Base-by-base conservation (phyloP, 2,329 filamentous ascomycete species). In the Penicillium carneum region DNA sequence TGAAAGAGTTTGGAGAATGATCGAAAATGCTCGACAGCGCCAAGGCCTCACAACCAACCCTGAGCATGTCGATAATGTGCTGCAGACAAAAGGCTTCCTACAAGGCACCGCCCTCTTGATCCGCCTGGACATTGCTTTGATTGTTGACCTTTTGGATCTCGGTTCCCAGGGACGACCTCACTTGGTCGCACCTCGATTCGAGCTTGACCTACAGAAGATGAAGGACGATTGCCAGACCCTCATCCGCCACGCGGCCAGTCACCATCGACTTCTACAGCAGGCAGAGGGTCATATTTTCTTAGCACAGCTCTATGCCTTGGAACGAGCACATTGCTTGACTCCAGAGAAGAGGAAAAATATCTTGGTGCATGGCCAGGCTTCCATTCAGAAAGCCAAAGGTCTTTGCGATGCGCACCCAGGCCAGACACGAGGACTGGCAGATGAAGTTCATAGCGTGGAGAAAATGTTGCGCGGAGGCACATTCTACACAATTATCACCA, bases 271-370 rank as follows among this genome's bases (percentile, higher is more conserved):
- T 0, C 74, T 79, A 3, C 80, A 84, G n/a, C 72, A 83, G 61
- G 77, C 80, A 0, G 84, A 88, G 66, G 84, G 80, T 0, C 76
- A 83, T 45, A 74, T 87, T 26, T 84, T 83, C 63, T 79, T 79
- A 29, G 83, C 82, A 0, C 79, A 82, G 6, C 80, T 85, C 34
- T 80, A 77, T 43, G 80, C 78, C 1, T 71, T 87, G 2, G 79
- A 83, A 38, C 71, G 72, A 4, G 62, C 65, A 14, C 47, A 59
- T 10, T n/a, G 41, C 26, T 33, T 31, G 10, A 26, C 58, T 3
- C 29, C 50, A 0, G 14, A 42, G 1, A 36, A 46, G 8, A 55
- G 50, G 29, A 57, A 61, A 2, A 12, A 42, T 23, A 52, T 63
- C 11, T 43, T 67, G 7, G 11, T 61, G 31, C 38, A 59, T 39